Evolutionary conservation across 2,329 filamentous ascomycete species (phyloP).

Genomic region (Trichoderma asperellum): DNA sequence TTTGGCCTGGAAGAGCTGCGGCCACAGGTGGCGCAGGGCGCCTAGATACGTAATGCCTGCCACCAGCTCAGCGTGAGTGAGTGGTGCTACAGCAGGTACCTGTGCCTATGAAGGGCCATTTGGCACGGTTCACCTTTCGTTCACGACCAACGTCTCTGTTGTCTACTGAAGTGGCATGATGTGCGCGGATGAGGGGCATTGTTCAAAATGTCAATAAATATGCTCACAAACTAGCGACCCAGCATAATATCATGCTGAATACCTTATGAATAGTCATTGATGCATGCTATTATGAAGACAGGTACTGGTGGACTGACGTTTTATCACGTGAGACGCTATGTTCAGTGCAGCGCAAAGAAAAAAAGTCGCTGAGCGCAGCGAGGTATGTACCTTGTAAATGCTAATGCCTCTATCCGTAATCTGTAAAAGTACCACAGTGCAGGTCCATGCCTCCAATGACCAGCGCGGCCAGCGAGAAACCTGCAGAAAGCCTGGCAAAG

Average conservation of each 20-base stretch:
- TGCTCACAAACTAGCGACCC: background rate
- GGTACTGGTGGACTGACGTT: too few relatives aligned
- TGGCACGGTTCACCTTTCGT: constrained; percentile 8
- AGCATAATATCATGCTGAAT: background rate
- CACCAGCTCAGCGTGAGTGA: background rate
- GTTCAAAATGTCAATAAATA: background rate
- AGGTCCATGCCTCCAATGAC: constrained; percentile 12
- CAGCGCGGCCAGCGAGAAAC: constrained; percentile 5
- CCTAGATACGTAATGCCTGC: constrained; percentile 11
- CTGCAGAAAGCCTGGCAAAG: constrained; percentile 15
- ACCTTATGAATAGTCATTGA: background rate
- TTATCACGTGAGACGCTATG: background rate
- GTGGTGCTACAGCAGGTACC: background rate
- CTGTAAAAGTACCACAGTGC: constrained; percentile 11
- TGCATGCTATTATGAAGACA: background rate
- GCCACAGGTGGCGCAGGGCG: constrained; percentile 22
- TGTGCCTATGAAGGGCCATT: background rate
- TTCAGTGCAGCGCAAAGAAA: background rate
- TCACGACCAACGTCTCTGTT: background rate
- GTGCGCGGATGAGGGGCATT: background rate
- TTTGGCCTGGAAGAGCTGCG: constrained; percentile 20
- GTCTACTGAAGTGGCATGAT: background rate
- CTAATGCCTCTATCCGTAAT: constrained; percentile 19
- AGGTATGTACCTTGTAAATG: background rate
- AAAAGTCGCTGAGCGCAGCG: background rate